phyloP scores from a whole-genome alignment of 2,329 filamentous ascomycete genomes.

The Parastagonospora nodorum region DNA sequence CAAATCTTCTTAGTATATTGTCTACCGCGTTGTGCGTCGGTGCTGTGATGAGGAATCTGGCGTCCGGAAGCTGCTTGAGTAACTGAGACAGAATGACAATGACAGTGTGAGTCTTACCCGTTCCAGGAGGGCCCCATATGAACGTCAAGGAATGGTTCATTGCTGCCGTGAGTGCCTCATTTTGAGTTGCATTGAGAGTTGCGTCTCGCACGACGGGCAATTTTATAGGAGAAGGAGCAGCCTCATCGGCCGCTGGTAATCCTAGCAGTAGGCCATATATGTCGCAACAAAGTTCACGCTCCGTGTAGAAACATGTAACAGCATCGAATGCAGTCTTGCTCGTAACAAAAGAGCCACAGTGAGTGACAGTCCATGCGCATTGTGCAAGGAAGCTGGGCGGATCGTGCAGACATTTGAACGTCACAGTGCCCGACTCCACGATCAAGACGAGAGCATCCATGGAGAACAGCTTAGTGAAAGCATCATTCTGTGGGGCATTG shows the following conservation, averaged over 20 bases:
- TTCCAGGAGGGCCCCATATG: conserved; percentile 54
- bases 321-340: conserved; percentile 49
- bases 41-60: conserved; percentile 47
- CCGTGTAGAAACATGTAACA: conserved; percentile 36
- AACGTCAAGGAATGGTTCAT: conserved; percentile 44
- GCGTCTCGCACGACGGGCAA: conserved; percentile 12
- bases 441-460: conserved; percentile 49
- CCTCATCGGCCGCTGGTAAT: conserved; percentile 10
- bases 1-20: conserved; percentile 46
- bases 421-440: conserved; percentile 35
- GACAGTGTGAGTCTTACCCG: conserved; percentile 53
- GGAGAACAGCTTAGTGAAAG: conserved; percentile 30
- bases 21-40: conserved; percentile 55
- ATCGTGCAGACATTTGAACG: conserved; percentile 48
- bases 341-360: conserved; percentile 52
- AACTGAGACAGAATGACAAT: conserved; percentile 46
- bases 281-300: conserved; percentile 39
- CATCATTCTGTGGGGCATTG: conserved; percentile 39
- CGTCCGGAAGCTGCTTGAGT: conserved; percentile 23
- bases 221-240: conserved; percentile 12
- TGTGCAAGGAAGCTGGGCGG: conserved; percentile 44
- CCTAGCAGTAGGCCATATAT: conserved; percentile 32
- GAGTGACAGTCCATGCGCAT: conserved; percentile 46
- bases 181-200: conserved; percentile 45
- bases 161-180: conserved; percentile 39